Conservation (phyloP, 176 grass and related monocot species). For the Puya raimondii region DNA sequence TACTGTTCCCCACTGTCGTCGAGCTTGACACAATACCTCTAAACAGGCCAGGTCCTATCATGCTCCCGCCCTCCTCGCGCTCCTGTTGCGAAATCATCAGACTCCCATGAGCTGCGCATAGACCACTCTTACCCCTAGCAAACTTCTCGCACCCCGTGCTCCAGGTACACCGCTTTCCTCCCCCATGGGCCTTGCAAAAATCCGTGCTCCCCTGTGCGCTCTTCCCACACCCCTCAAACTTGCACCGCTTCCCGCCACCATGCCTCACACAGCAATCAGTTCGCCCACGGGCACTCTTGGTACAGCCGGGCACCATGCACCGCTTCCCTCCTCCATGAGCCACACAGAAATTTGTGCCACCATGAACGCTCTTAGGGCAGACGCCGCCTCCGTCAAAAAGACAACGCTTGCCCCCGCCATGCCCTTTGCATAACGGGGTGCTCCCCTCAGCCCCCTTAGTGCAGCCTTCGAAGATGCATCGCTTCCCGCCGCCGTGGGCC, state of each 20-base stretch:
- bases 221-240: constrained; percentile 35
- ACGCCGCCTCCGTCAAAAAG: constrained; percentile 43
- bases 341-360: constrained; percentile 49
- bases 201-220: constrained; percentile 57
- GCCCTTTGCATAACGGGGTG: constrained; percentile 59
- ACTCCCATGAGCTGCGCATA: constrained; percentile 55
- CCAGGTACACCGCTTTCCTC: constrained; percentile 57
- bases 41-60: constrained; percentile 54
- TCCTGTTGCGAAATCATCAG: constrained; percentile 43
- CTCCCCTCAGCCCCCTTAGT: constrained; percentile 61
- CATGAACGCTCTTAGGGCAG: constrained; percentile 58
- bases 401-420: constrained; percentile 54
- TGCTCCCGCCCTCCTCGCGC: constrained; percentile 26
- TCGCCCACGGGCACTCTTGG: constrained; percentile 51
- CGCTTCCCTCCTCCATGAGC: constrained; percentile 64
- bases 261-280: constrained; percentile 52
- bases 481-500: constrained; percentile 50
- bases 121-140: constrained; percentile 46
- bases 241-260: constrained; percentile 53
- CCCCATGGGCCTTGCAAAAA: constrained; percentile 62
- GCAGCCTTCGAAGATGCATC: constrained; percentile 55
- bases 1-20: constrained; percentile 28
- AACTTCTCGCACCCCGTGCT: constrained; percentile 53
- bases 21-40: constrained; percentile 35
- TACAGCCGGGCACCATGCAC: constrained; percentile 34